Percentiles rank a stretch among this genome's conserved stretches.
Evolutionary conservation across 2,329 filamentous ascomycete species (phyloP).

Genomic region (Aquanectria penicillioides): DNA sequence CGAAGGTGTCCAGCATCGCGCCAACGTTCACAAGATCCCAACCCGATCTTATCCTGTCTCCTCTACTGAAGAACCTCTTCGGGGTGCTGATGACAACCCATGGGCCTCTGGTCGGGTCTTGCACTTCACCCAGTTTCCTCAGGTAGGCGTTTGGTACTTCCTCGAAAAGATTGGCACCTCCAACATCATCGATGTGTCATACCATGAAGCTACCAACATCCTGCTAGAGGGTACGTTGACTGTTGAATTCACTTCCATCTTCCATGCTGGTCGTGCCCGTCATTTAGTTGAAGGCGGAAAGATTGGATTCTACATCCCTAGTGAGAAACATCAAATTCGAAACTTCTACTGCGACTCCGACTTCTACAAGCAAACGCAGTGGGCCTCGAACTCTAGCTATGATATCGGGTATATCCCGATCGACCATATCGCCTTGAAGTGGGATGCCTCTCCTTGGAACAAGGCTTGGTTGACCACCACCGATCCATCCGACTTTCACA

Average conservation of each 20-base stretch:
- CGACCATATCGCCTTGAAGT: slow-evolving; percentile 11
- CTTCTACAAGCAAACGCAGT: background rate
- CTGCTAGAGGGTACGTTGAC: slow-evolving; percentile 10
- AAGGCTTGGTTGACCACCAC: background rate
- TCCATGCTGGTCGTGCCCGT: slow-evolving; percentile 7
- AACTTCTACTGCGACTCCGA: background rate
- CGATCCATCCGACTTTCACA: background rate
- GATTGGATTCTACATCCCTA: background rate
- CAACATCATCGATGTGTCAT: slow-evolving; percentile 21
- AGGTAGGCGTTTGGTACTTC: slow-evolving; percentile 31
- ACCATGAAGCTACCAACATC: background rate
- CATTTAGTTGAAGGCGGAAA: background rate
- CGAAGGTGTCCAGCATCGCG: background rate
- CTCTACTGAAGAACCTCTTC: rapidly evolving
- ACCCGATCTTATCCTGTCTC: background rate
- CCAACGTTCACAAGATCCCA: rapidly evolving
- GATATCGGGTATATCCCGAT: background rate
- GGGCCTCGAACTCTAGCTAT: background rate
- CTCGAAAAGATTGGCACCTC: slow-evolving; percentile 22
- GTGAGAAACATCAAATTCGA: background rate
- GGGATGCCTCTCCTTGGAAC: background rate
- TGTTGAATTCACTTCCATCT: slow-evolving; percentile 33
- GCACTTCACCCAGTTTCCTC: slow-evolving; percentile 29
- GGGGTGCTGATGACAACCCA: background rate
- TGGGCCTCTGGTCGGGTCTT: slow-evolving; percentile 26